Base-by-base conservation (phyloP, 805 yeast genomes). In the Lipomyces kockii region DNA sequence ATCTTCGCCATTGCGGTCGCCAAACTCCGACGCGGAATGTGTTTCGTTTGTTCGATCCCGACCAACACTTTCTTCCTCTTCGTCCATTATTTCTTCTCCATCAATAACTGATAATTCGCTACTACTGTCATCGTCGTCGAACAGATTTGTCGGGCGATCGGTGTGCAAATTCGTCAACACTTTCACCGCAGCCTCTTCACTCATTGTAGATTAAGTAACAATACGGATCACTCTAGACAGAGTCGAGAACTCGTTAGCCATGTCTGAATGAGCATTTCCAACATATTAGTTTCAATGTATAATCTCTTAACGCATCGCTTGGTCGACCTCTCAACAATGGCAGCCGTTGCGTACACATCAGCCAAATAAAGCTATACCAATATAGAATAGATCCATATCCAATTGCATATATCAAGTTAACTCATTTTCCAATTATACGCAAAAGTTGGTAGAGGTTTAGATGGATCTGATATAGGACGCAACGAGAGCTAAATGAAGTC, bases 111-210 rank as follows among this genome's bases (percentile, higher is more conserved):
- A 67, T 39, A 63, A 46, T 27, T 68, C 67, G 37, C 62, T 67
- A 14, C 20, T 37, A 55, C 60, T 60, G 8, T 51, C 65, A 43
- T 62, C 64, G 32, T 53, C 34, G 25, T 37, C 60, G 17, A 29
- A 20, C 12, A 12, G 35, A 25, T 27, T 51, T 14, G 53, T 56
- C 37, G 66, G n/a, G 25, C 39, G 58, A 25, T 61, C 65, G 54
- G 69, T 55, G 22, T 68, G 68, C 71, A 68, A 58, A 60, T 54
- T 37, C 56, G 71, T 66, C 37, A 68, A 56, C 32, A 63, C 70
- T 29, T 52, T 61, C 20, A 61, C 71, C 9, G 71, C 71, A 7
- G 67, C 62, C 54, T 58, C 71, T 53, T 68, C 71, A 52, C 69
- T 65, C 69, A 65, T 65, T 39, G 56, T 61, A 43, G 49, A 49